These are phyloP conservation scores for Termitomyces sp. DNA, from an alignment of 768 basidiomycete species.

Conservation along the genomic window DNA sequence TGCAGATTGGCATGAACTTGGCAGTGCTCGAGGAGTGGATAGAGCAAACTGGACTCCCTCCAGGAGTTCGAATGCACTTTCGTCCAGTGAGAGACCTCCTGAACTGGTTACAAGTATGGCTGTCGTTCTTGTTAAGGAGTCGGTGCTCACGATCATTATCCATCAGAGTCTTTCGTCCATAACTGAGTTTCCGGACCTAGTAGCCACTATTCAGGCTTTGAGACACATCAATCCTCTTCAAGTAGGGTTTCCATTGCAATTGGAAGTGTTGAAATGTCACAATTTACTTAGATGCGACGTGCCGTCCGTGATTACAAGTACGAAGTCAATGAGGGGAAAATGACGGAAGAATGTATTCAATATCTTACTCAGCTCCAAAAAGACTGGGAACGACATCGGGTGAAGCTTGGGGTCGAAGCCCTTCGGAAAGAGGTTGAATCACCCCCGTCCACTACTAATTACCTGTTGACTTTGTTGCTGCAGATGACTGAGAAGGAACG, in stretches of 20 bases:
- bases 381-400: slow-evolving; percentile 92
- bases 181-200: slow-evolving; percentile 78
- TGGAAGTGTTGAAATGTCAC: slow-evolving; percentile 2
- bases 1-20: slow-evolving; percentile 87
- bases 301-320: slow-evolving; percentile 92
- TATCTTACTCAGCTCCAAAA: slow-evolving; percentile 94
- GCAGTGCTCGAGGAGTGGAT: slow-evolving; percentile 90
- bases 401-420: slow-evolving; percentile 81
- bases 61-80: slow-evolving; percentile 76
- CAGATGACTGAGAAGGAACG: slow-evolving; percentile 67
- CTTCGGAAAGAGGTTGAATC: slow-evolving; percentile 71
- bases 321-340: slow-evolving; percentile 86
- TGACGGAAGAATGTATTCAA: slow-evolving; percentile 94
- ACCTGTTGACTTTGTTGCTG: slow-evolving; percentile 4
- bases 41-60: slow-evolving; percentile 70
- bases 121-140: background rate
- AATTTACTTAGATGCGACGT: slow-evolving; percentile 63
- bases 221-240: slow-evolving; percentile 88
- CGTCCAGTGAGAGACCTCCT: slow-evolving; percentile 78
- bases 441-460: background rate
- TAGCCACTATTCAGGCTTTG: slow-evolving; percentile 87
- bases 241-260: slow-evolving; percentile 28
- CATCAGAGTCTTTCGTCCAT: slow-evolving; percentile 80
- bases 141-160: background rate
- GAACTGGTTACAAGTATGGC: slow-evolving; percentile 74